These are phyloP conservation scores for Anthostomella pinea DNA, from an alignment of 2,329 filamentous ascomycete genomes.

Conservation along the genomic window DNA sequence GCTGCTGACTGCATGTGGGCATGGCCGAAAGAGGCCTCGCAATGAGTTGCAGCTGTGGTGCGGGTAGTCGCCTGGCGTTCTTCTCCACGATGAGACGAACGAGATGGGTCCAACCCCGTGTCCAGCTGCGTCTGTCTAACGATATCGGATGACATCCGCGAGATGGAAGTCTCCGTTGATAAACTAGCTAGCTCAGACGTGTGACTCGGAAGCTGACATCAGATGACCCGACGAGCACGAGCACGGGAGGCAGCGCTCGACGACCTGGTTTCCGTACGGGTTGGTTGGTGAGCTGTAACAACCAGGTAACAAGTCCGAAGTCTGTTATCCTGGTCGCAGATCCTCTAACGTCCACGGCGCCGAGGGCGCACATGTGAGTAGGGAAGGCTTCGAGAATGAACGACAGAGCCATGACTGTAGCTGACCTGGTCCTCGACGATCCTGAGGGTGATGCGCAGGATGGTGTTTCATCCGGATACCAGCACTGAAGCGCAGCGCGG, in stretches of 20 bases:
- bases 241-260: no score
- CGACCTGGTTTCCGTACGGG: constrained; percentile 1
- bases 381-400: not conserved
- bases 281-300: constrained; percentile 8
- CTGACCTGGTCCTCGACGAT: not conserved
- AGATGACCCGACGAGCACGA: not conserved
- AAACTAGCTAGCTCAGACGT: no score
- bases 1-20: not conserved
- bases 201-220: not conserved
- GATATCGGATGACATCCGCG: not conserved
- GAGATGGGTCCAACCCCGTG: not conserved
- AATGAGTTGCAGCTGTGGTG: not conserved
- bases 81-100: not conserved
- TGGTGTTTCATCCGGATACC: not conserved
- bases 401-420: not conserved
- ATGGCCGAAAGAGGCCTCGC: not conserved
- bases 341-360: constrained; percentile 9
- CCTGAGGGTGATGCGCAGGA: not conserved
- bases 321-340: constrained; percentile 16
- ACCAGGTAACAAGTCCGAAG: constrained; percentile 2
- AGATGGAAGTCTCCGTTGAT: no score
- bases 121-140: not conserved
- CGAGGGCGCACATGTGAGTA: no score
- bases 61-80: no score
- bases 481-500: not conserved